Evolutionary conservation across 2,329 filamentous ascomycete genomes (phyloP), one percentile per base, ranked within the genome.

Genomic region (Dactylellina cionopaga): DNA sequence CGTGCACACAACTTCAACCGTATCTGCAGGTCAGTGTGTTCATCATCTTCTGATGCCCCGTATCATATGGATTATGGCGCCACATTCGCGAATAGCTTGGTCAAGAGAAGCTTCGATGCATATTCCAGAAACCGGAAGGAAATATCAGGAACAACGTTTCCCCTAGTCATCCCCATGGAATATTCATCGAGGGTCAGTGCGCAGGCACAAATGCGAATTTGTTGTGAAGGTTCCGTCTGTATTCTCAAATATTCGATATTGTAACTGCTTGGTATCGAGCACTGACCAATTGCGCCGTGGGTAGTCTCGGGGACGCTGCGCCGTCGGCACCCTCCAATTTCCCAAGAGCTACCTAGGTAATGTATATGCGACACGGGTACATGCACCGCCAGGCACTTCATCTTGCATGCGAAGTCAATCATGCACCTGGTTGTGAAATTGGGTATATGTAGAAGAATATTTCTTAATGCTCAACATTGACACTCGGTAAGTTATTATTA

Each of bases 131-230:
- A 19, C 37, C 68, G 56, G 54, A 41, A 63, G 44, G 52, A 64
- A 56, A 56, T 71, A 63, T 37, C 47, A 72, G 68, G 68, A 72
- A 72, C 68, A 72, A 72, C 59, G 68, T 72, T 72, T 71, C 65
- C 68, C 68, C 68, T 65, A 25, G 54, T 63, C 54, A 39, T 56
- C 35, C 37, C 54, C 52, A 51, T 46, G 35, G 54, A 19, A 25
- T 46, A 15, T 43, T 44, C 29, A 52, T 60, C 59, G 52, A 72
- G 35, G 65, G 68, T 65, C 68, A 65, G 59, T 72, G 68, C 68
- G 54, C 68, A 72, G 37, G 22, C 44, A 47, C 49, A 35, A 37
- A 11, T 33, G 41, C 37, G 35, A 66, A 25, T n/a, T n/a, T n/a
- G n/a, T n/a, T n/a, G n/a, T n/a, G 43, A 52, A 35, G 13, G 31